phyloP scores from a whole-genome alignment of 805 yeast genomes.

The Dipodascopsis tothii region DNA sequence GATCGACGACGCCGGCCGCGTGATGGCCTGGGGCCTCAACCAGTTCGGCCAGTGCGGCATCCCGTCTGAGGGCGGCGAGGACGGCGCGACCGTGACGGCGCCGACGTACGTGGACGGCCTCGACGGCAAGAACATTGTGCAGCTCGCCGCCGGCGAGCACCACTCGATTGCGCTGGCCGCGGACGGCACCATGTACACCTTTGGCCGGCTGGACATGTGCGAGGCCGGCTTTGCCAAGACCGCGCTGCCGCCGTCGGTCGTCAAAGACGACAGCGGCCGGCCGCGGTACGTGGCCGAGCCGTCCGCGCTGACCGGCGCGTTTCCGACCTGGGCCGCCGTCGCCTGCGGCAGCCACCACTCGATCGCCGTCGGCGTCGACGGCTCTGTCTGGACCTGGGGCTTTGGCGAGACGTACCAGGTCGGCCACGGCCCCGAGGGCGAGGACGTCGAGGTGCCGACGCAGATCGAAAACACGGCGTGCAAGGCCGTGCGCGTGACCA shows the following conservation, averaged over 20 bases:
- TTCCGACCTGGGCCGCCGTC: constrained; percentile 52
- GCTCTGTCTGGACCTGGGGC: constrained; percentile 92
- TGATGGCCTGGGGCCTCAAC: constrained; percentile 89
- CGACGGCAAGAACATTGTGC: constrained; percentile 48
- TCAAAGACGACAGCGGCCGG: constrained; percentile 69
- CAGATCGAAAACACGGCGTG: constrained; percentile 92
- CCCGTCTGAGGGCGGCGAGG: constrained; percentile 56
- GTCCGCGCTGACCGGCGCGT: constrained; percentile 44
- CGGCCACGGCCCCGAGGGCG: constrained; percentile 83
- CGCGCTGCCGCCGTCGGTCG: constrained; percentile 63
- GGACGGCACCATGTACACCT: constrained; percentile 67
- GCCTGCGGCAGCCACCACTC: constrained; percentile 92
- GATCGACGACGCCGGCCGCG: constrained; percentile 59
- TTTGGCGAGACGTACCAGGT: constrained; percentile 95
- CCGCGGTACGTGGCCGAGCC: constrained; percentile 79
- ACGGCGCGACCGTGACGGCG: constrained; percentile 69
- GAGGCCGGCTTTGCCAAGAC: constrained; percentile 74
- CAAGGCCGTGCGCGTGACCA: constrained; percentile 57
- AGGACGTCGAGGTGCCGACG: constrained; percentile 82
- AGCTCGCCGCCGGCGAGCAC: constrained; percentile 89
- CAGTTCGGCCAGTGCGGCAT: constrained; percentile 96
- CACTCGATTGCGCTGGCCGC: constrained; percentile 72
- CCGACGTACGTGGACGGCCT: constrained; percentile 72
- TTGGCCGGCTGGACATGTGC: constrained; percentile 91
- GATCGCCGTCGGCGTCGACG: constrained; percentile 74